Conservation (phyloP, 495 filamentous ascomycete species). For the Aspergillus kassunensis region DNA sequence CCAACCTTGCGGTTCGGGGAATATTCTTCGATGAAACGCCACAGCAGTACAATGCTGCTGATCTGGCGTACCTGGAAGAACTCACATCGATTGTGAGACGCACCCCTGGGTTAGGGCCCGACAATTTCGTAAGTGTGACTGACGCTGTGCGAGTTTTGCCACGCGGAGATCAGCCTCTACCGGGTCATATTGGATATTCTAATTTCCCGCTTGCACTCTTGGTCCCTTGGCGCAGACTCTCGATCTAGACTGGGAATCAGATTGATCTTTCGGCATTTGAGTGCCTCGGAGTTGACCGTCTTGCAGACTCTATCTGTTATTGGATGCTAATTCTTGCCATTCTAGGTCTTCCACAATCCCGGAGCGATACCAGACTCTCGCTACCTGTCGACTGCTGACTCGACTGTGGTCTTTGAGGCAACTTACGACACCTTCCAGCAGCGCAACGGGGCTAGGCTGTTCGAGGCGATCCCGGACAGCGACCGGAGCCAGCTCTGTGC, state of each 20-base stretch:
- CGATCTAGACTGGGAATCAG: conserved; percentile 9
- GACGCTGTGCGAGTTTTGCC: conserved; percentile 12
- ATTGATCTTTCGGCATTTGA: conserved; percentile 1
- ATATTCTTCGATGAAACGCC: conserved; percentile 50
- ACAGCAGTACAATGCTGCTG: conserved; percentile 32
- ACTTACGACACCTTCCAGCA: conserved; percentile 41
- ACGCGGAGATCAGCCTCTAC: conserved; percentile 5
- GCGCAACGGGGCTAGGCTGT: conserved; percentile 28
- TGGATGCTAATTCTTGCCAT: conserved; percentile 13
- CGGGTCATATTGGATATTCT: neutral
- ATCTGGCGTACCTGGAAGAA: conserved; percentile 35
- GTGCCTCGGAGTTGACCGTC: conserved; percentile 10
- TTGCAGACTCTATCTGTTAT: conserved; percentile 8
- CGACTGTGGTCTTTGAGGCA: conserved; percentile 46
- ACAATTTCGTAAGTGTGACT: conserved; percentile 35
- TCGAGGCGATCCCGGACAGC: conserved; percentile 32
- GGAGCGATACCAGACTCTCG: conserved; percentile 43
- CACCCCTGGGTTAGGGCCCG: conserved; percentile 32
- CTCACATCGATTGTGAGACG: conserved; percentile 33
- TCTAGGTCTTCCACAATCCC: conserved; percentile 48
- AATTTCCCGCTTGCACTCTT: neutral
- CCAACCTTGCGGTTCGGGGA: conserved; percentile 37
- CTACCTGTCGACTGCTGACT: conserved; percentile 38
- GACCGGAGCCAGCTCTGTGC: conserved; percentile 33
- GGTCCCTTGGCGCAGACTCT: neutral